Evolutionary conservation across 1,284 basidiomycete genomes (phyloP).

Genomic region (Afroboletus lepidellus): DNA sequence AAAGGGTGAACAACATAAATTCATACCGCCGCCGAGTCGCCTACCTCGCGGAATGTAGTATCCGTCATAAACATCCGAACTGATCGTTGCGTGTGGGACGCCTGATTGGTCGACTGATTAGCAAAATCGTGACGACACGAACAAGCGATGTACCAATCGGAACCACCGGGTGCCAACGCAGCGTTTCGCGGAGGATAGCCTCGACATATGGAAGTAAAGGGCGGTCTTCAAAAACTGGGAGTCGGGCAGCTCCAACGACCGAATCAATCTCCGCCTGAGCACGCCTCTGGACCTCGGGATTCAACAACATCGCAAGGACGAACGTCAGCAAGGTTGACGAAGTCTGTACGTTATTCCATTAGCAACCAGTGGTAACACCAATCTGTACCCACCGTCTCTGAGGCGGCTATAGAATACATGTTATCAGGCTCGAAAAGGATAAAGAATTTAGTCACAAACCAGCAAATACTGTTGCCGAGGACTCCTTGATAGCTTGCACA

Average conservation of each 20-base stretch:
- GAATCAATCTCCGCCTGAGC: slow-evolving; percentile 31
- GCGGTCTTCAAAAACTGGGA: slow-evolving; percentile 32
- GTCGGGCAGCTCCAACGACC: slow-evolving; percentile 23
- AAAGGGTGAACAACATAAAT: background rate
- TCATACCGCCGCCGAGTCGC: background rate
- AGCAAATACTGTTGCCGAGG: slow-evolving; percentile 32
- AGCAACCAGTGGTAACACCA: background rate
- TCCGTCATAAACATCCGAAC: slow-evolving; percentile 27
- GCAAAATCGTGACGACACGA: background rate
- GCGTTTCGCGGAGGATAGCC: slow-evolving; percentile 30
- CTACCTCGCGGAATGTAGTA: slow-evolving; percentile 34
- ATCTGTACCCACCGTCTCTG: slow-evolving; percentile 26
- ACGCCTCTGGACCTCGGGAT: slow-evolving; percentile 28
- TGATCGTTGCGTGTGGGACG: slow-evolving; percentile 29
- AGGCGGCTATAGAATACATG: slow-evolving; percentile 22
- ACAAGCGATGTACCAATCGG: slow-evolving; percentile 18
- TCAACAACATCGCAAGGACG: slow-evolving; percentile 30
- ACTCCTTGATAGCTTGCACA: slow-evolving; percentile 28
- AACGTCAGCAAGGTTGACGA: slow-evolving; percentile 27
- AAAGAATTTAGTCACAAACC: slow-evolving; percentile 17
- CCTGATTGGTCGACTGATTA: slow-evolving; percentile 15
- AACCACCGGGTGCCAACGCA: slow-evolving; percentile 30
- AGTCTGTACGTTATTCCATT: slow-evolving; percentile 20
- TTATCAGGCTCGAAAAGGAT: slow-evolving; percentile 5
- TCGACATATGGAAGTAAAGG: slow-evolving; percentile 29